Conservation (phyloP, 257 asterid species). For the Salvia miltiorrhiza region DNA sequence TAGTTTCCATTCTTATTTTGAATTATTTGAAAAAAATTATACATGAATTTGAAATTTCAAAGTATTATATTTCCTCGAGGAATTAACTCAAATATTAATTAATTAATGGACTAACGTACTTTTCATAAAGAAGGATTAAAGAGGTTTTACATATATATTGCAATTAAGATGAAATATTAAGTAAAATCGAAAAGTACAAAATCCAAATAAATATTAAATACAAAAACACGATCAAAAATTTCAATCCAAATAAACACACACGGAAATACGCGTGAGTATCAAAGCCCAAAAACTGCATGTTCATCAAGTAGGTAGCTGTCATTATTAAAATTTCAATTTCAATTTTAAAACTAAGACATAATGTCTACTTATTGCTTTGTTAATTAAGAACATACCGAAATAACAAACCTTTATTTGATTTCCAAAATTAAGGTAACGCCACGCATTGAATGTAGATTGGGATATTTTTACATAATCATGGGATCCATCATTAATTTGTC, state of each 20-base stretch:
- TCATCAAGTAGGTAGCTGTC: slow-evolving; percentile 25
- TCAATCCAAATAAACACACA: background rate
- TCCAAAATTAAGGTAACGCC: slow-evolving; percentile 33
- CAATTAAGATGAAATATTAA: background rate
- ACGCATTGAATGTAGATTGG: slow-evolving; percentile 27
- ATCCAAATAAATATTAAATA: background rate
- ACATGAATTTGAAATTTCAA: background rate
- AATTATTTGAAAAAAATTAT: background rate
- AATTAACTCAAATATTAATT: background rate
- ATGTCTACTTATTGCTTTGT: slow-evolving; percentile 27
- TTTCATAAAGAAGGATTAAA: background rate
- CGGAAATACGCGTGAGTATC: slow-evolving; percentile 24
- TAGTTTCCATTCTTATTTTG: background rate
- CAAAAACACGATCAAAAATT: background rate
- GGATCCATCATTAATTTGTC: slow-evolving; percentile 28
- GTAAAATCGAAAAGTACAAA: background rate
- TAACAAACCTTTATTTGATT: background rate
- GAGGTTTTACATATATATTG: background rate
- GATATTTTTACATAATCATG: slow-evolving; percentile 40
- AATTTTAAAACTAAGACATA: slow-evolving; percentile 26
- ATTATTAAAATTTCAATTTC: slow-evolving; percentile 11
- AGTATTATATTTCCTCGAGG: background rate
- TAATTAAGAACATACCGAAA: slow-evolving; percentile 21
- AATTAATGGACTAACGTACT: background rate
- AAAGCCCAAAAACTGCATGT: slow-evolving; percentile 19